Evolutionary conservation across 257 asterid genomes (phyloP), one percentile per base, ranked within the genome.

Genomic region (Capsicum rhomboideum): DNA sequence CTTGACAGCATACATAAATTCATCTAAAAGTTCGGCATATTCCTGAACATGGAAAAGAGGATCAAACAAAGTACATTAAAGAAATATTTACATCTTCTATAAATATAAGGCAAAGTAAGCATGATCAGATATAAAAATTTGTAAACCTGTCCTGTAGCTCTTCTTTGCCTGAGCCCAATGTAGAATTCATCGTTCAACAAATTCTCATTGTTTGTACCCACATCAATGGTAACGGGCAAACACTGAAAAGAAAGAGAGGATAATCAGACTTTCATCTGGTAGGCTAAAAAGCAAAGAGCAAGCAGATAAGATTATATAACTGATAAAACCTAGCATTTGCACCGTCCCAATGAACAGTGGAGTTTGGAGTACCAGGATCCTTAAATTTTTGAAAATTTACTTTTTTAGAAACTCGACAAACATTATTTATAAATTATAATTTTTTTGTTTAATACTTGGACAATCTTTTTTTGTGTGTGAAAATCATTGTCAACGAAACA

Each of bases 221-320:
- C 97, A 79, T 93, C 97, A 88, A 93, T 93, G 78, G 97, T 93
- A 83, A 93, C 89, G n/a, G 97, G 97, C 91, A 93, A 86, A 85
- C 97, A 93, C 97, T 93, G 93, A 66, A 84, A 74, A 26, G 20
- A 81, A 78, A 64, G 34, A 50, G 26, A 77, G 21, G 55, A 63
- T 44, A 58, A 31, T 64, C 79, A 64, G 53, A 10, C 46, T 82
- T 82, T 46, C 85, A 64, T 53, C 66, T 46, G n/a, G 37, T 82
- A 26, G 20, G 40, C 42, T 21, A 46, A 50, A 13, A 16, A 10
- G 37, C 40, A 52, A 64, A 64, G 29, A 40, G 28, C 8, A 13
- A 58, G 21, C 82, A 82, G 28, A 26, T 50, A 82, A 50, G 21
- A 1, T 49, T 23, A 26, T 49, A 17, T 26, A 40, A 75, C 63